A percentile compares a stretch with the other conserved stretches of the same genome.
These are phyloP conservation scores for Quillaja saponaria DNA, from an alignment of 306 rosid species.

Conservation along the genomic window DNA sequence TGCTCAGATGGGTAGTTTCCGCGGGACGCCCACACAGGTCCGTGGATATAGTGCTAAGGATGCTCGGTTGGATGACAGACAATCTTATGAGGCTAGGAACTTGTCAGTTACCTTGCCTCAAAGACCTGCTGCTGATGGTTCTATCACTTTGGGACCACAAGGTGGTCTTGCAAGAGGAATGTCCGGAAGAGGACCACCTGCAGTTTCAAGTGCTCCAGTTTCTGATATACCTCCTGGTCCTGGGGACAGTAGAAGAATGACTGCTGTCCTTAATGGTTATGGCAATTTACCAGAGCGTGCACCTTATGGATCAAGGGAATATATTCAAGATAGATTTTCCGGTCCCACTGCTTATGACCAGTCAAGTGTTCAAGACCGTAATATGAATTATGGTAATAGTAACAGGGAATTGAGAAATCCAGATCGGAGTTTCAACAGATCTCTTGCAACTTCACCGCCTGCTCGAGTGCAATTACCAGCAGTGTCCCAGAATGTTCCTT, in stretches of 20 bases:
- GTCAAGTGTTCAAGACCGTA: slow-evolving; percentile 48
- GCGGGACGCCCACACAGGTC: slow-evolving; percentile 56
- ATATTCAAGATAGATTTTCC: slow-evolving; percentile 45
- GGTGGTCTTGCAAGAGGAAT: slow-evolving; percentile 97
- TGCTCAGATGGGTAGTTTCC: slow-evolving; percentile 63
- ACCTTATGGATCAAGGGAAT: slow-evolving; percentile 47
- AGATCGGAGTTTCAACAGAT: slow-evolving; percentile 52
- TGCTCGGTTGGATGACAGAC: slow-evolving; percentile 69
- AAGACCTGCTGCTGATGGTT: slow-evolving; percentile 60
- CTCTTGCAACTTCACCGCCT: slow-evolving; percentile 52
- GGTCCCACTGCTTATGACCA: slow-evolving; percentile 61
- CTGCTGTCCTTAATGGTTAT: slow-evolving; percentile 60
- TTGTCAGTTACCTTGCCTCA: slow-evolving; percentile 63
- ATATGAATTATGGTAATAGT: slow-evolving; percentile 52
- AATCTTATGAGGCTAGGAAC: slow-evolving; percentile 64
- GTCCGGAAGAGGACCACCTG: slow-evolving; percentile 77
- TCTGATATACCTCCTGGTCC: slow-evolving; percentile 43
- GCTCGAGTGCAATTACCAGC: slow-evolving; percentile 46
- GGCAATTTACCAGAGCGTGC: slow-evolving; percentile 47
- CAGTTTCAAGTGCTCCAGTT: slow-evolving; percentile 41
- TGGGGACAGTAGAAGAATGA: slow-evolving; percentile 58
- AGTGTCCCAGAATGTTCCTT: slow-evolving; percentile 42
- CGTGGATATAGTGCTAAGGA: slow-evolving; percentile 81
- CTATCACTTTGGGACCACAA: slow-evolving; percentile 85
- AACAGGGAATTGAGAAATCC: slow-evolving; percentile 58